Percentiles rank a stretch among this genome's conserved stretches.
These are phyloP conservation scores for Xylaria sp. DNA, from an alignment of 2,329 filamentous ascomycete genomes.

Conservation along the genomic window DNA sequence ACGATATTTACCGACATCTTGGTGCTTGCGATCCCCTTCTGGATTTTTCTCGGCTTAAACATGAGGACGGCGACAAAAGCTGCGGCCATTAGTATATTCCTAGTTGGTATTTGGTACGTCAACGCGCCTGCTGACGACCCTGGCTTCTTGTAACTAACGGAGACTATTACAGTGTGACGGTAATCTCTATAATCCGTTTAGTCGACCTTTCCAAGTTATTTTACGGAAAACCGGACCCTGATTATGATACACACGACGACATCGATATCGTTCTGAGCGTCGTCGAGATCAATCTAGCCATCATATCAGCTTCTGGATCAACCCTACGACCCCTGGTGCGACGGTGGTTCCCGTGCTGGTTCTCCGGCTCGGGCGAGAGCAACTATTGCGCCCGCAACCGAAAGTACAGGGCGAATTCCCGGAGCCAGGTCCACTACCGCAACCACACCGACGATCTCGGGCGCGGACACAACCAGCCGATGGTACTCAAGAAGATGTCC, in stretches of 20 bases:
- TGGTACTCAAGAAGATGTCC: not conserved
- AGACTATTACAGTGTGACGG: not conserved
- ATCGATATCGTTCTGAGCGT: not conserved
- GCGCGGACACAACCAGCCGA: not conserved
- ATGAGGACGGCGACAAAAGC: constrained; percentile 41
- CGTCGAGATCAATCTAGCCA: not conserved
- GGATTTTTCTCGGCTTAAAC: constrained; percentile 43
- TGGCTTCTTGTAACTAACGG: not conserved
- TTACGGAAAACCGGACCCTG: not conserved
- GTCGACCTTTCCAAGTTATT: not conserved
- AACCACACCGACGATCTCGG: not conserved
- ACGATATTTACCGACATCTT: constrained; percentile 42
- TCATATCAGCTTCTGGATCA: not conserved
- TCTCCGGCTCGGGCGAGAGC: not conserved
- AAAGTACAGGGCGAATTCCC: not conserved
- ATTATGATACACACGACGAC: not conserved
- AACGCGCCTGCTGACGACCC: not conserved
- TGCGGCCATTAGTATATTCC: constrained; percentile 42
- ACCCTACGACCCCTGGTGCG: not conserved
- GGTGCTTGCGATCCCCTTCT: constrained; percentile 42
- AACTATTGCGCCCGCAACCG: not conserved
- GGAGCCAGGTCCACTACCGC: not conserved
- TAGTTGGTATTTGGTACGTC: constrained; percentile 32
- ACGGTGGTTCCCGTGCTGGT: not conserved
- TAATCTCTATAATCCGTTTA: not conserved